Evolutionary conservation across 208 protist species (phyloP), one percentile per base, ranked within the genome.

Genomic region (Blastocrithidia nonstop): DNA sequence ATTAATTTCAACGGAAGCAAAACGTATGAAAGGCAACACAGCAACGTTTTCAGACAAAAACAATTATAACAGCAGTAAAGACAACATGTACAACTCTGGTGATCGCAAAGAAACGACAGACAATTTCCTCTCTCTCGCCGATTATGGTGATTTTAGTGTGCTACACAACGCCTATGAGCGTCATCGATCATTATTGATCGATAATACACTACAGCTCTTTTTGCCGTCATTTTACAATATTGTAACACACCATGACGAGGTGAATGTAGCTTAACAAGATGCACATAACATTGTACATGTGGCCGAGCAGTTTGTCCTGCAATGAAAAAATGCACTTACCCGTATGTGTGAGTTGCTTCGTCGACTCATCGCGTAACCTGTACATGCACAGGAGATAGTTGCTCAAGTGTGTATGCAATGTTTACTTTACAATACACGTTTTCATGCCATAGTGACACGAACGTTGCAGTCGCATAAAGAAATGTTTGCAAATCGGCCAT

Each of bases 371-470:
- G 36, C 48, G 23, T 56, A 82, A 21, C 24, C 49, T 0, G 53
- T 36, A 21, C 54, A 77, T 15, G 52, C 64, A 19, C 58, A 62
- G n/a, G 76, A 87, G 42, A 24, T 83, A 2, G 61, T 75, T 0
- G 76, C 74, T 36, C 76, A 91, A 49, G 57, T 62, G 7, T 91
- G 82, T 58, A 87, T 81, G 62, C 69, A 91, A 29, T 66, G 62
- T 27, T 58, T 91, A 6, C 50, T 87, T 36, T 74, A 65, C 60
- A 91, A 91, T 45, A 77, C 72, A 11, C 61, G 71, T 6, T 85
- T 87, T 27, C 61, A 83, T 15, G 61, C 49, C 26, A 56, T 61
- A 32, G 46, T 35, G 29, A 35, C 29, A 35, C 29, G 29, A n/a
- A 11, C 11, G 29, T n/a, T 11, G 29, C 29, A n/a, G n/a, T n/a